Evolutionary conservation across 805 yeast genomes (phyloP), one percentile per base, ranked within the genome.

Genomic region (Wickerhamiella alocasiicola): DNA sequence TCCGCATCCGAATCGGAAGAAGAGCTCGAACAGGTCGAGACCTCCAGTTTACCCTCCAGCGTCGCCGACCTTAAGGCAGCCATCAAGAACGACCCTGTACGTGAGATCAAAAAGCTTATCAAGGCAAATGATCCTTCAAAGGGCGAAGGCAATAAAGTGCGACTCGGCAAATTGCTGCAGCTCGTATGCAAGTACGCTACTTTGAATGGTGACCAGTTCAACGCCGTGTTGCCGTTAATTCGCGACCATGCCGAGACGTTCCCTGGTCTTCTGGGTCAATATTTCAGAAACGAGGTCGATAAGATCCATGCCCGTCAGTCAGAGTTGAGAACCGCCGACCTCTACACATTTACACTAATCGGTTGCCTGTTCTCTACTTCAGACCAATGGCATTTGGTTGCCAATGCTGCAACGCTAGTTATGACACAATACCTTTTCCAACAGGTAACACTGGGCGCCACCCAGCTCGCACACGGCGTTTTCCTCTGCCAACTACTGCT

Each of bases 381-480:
- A 0, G 99, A 91, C 65, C 87, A 84, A 55, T 88, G 81, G 61
- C 98, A 91, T 65, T 67, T 85, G 44, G 80, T 91, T 9, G 87
- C 78, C 4, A 87, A 95, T 0, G 95, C 96, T 3, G 70, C 88
- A 2, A 63, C 74, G 23, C 70, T 91, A 25, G 61, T 83, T 29
- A 74, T 84, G 65, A 72, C 78, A 36, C 88, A 83, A 57, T 65
- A 74, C 11, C 61, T 88, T 42, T 75, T 77, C 40, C 73, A 71
- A 49, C 51, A 71, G 16, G 66, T 67, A 31, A 58, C 61, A 20
- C 54, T 55, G 17, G 54, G 66, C 4, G 45, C 72, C 19, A 57
- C 57, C 20, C 65, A 62, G 32, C 48, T 78, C 5, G 71, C 74
- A 33, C 69, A 72, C 42, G 87, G 88, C 19, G 55, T 81, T 2